These are phyloP conservation scores for Phyllosticta citribraziliensis DNA, from an alignment of 2,329 filamentous ascomycete genomes.

Conservation along the genomic window DNA sequence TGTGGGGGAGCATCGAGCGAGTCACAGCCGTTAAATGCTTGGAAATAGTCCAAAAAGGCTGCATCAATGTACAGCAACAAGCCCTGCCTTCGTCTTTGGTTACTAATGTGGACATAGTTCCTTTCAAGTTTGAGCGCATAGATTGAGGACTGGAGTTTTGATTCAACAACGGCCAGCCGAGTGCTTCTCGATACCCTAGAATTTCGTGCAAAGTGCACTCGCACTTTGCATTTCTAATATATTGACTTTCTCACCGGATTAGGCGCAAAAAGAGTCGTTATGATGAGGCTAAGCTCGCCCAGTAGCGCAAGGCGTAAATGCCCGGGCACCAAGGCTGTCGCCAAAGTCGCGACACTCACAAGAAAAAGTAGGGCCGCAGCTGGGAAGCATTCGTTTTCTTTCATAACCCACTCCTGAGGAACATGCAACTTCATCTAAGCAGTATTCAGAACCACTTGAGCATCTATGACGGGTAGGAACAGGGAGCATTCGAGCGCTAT, in stretches of 20 bases:
- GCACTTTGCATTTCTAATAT: neutral
- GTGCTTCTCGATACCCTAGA: neutral
- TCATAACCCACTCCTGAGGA: too few relatives aligned
- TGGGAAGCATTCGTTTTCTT: too few relatives aligned
- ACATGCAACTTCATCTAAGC: too few relatives aligned
- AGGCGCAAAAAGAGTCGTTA: neutral
- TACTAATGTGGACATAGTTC: neutral
- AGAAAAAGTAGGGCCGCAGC: too few relatives aligned
- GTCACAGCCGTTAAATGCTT: neutral
- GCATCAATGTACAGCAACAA: neutral
- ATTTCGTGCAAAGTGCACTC: neutral
- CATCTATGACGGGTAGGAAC: too few relatives aligned
- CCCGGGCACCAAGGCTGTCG: neutral
- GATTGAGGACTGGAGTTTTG: neutral
- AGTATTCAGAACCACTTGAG: too few relatives aligned
- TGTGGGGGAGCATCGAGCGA: neutral
- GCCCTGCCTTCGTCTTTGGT: neutral
- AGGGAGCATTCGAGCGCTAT: too few relatives aligned
- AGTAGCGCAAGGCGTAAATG: neutral
- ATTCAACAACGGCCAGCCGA: neutral
- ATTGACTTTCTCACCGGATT: neutral
- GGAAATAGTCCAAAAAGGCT: neutral
- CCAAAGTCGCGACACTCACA: too few relatives aligned
- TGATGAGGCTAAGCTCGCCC: neutral
- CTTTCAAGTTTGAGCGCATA: neutral